These are phyloP conservation scores for Zizania latifolia DNA, from an alignment of 176 grass and related monocot species.

Conservation along the genomic window DNA sequence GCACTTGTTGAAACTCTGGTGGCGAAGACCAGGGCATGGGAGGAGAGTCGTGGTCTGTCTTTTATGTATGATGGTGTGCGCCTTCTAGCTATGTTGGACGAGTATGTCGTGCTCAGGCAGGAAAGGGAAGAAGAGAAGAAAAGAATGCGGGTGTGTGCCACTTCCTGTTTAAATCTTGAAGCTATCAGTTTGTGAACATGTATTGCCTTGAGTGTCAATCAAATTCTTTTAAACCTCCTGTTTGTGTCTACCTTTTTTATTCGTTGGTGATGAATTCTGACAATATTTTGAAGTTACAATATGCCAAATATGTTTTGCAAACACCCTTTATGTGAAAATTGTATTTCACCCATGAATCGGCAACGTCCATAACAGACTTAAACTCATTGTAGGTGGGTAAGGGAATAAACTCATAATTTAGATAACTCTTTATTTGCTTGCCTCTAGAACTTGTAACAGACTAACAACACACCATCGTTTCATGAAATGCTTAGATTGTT, in stretches of 20 bases:
- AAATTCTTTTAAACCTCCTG: not conserved
- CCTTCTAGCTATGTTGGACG: conserved; percentile 95
- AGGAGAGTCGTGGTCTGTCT: conserved; percentile 62
- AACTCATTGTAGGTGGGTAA: not conserved
- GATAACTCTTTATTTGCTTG: too few species aligned
- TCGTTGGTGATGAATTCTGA: too few species aligned
- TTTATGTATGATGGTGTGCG: conserved; percentile 97
- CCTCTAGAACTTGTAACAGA: not conserved
- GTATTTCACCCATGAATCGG: not conserved
- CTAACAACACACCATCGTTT: not conserved
- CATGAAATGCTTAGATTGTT: not conserved
- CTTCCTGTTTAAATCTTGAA: conserved; percentile 12
- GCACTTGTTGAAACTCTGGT: conserved; percentile 95
- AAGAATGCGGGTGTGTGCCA: conserved; percentile 58
- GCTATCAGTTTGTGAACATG: not conserved
- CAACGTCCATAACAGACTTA: too few species aligned
- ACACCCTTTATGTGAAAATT: not conserved
- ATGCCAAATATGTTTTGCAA: not conserved
- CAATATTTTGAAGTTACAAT: not conserved
- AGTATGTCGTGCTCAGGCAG: conserved; percentile 94
- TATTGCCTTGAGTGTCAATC: not conserved
- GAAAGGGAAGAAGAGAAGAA: conserved; percentile 99
- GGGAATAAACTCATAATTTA: too few species aligned
- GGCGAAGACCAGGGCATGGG: conserved; percentile 84
- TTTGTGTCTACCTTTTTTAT: too few species aligned